phyloP scores from a whole-genome alignment of 2,329 filamentous ascomycete genomes.

The Cercospora sp. region DNA sequence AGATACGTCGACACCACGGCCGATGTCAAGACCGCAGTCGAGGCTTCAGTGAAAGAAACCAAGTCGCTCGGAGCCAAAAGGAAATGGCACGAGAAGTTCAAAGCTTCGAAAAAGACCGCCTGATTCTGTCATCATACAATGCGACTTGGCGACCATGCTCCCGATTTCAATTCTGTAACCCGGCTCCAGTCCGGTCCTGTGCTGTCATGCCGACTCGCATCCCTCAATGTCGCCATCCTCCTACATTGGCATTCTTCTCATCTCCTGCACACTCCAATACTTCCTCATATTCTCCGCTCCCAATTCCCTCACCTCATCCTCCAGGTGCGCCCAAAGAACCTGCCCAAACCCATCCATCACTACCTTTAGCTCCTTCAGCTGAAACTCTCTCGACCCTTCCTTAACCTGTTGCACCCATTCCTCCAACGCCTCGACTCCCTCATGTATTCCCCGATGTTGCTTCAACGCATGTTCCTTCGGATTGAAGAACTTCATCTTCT shows the following conservation, averaged over 20 bases:
- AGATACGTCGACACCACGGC: slow-evolving; percentile 23
- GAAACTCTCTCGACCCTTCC: slow-evolving; percentile 61
- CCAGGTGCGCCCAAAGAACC: slow-evolving; percentile 79
- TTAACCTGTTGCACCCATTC: slow-evolving; percentile 40
- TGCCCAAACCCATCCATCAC: slow-evolving; percentile 76
- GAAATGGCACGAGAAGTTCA: slow-evolving; percentile 45
- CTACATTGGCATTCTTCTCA: slow-evolving; percentile 68
- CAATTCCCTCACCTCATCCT: slow-evolving; percentile 77
- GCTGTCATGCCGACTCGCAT: neutral
- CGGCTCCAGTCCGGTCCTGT: neutral
- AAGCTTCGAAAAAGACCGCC: slow-evolving; percentile 34
- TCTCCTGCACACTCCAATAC: slow-evolving; percentile 77
- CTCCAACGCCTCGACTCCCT: slow-evolving; percentile 47
- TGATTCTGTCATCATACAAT: slow-evolving; percentile 5
- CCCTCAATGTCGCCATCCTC: neutral
- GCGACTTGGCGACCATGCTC: neutral
- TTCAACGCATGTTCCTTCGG: slow-evolving; percentile 64
- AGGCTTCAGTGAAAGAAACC: slow-evolving; percentile 17
- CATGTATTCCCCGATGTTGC: slow-evolving; percentile 79
- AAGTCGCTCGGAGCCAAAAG: slow-evolving; percentile 36
- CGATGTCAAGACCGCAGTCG: neutral
- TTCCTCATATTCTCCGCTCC: slow-evolving; percentile 84
- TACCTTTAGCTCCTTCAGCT: slow-evolving; percentile 60
- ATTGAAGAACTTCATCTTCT: slow-evolving; percentile 75
- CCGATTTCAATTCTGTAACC: neutral